These are phyloP conservation scores for Pythium diclinum DNA, from an alignment of 352 stramenopile species.

Conservation along the genomic window DNA sequence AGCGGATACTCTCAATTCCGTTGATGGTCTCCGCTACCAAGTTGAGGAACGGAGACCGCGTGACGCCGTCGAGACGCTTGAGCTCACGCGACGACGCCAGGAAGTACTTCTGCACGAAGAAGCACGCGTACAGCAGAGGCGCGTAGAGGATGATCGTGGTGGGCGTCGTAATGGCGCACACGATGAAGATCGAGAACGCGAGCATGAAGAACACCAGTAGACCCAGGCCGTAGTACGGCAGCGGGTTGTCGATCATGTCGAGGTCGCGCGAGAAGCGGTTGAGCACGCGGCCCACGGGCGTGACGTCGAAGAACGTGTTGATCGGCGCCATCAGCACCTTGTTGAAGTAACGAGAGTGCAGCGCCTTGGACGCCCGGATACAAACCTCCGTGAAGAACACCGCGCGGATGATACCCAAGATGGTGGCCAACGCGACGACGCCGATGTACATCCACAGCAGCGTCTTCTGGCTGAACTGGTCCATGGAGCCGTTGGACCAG, in stretches of 20 bases:
- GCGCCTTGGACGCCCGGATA: conserved; percentile 39
- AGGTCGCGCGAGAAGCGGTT: conserved; percentile 44
- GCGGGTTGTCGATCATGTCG: conserved; percentile 42
- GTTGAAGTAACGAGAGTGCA: conserved; percentile 43
- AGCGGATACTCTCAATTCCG: conserved; percentile 89
- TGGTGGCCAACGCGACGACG: conserved; percentile 30
- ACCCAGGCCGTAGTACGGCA: conserved; percentile 53
- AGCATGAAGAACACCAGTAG: conserved; percentile 40
- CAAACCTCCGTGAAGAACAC: conserved; percentile 49
- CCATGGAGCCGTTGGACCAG: conserved; percentile 36
- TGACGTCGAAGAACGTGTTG: conserved; percentile 39
- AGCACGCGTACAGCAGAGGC: conserved; percentile 35
- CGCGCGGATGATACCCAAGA: conserved; percentile 40
- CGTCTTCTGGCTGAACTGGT: conserved; percentile 32
- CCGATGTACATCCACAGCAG: conserved; percentile 38
- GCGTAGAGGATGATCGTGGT: conserved; percentile 55
- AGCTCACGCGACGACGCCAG: conserved; percentile 69
- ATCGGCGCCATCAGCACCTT: conserved; percentile 37
- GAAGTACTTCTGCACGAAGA: conserved; percentile 73
- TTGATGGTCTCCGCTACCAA: conserved; percentile 89
- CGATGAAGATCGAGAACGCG: conserved; percentile 16
- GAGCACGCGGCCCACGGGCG: conserved; percentile 28
- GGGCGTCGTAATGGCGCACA: conserved; percentile 44
- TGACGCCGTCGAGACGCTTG: conserved; percentile 91
- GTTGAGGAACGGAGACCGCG: conserved; percentile 84